These are phyloP conservation scores for Pseudomonodictys pantanalensis DNA, from an alignment of 495 filamentous ascomycete genomes.

Conservation along the genomic window DNA sequence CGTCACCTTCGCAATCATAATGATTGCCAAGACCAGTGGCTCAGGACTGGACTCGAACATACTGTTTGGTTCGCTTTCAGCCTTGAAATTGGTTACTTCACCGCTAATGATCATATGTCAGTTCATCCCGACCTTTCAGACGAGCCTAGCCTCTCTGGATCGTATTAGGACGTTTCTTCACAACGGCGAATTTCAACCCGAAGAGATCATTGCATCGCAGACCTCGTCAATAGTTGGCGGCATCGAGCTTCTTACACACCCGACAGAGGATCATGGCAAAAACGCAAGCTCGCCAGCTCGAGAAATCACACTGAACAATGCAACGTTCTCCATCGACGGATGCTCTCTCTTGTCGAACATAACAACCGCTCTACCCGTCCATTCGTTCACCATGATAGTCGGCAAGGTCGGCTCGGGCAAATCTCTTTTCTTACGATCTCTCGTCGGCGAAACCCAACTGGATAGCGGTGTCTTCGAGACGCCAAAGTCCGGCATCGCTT, in stretches of 20 bases:
- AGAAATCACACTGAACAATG: not conserved
- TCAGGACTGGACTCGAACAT: not conserved
- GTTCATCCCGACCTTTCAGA: constrained; percentile 3
- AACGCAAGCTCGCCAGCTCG: not conserved
- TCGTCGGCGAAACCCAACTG: constrained; percentile 15
- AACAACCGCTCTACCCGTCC: constrained; percentile 2
- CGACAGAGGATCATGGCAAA: too few species aligned
- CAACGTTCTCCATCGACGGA: constrained; percentile 15
- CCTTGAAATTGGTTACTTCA: constrained; percentile 16
- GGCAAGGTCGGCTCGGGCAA: constrained; percentile 28
- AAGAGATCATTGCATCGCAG: not conserved
- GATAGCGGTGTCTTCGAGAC: constrained; percentile 1
- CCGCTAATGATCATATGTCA: constrained; percentile 13
- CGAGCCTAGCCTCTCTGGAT: constrained; percentile 9
- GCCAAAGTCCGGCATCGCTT: constrained; percentile 6
- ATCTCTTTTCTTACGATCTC: constrained; percentile 24
- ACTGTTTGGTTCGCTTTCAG: constrained; percentile 20
- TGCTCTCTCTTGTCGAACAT: constrained; percentile 12
- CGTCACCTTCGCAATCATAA: constrained; percentile 10
- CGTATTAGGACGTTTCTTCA: constrained; percentile 8
- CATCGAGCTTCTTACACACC: not conserved
- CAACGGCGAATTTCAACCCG: not conserved
- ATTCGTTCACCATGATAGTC: constrained; percentile 22
- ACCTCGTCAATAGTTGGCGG: not conserved
- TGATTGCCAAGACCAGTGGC: not conserved